Conservation (phyloP, 768 basidiomycete species). For the Agrocybe praecox region DNA sequence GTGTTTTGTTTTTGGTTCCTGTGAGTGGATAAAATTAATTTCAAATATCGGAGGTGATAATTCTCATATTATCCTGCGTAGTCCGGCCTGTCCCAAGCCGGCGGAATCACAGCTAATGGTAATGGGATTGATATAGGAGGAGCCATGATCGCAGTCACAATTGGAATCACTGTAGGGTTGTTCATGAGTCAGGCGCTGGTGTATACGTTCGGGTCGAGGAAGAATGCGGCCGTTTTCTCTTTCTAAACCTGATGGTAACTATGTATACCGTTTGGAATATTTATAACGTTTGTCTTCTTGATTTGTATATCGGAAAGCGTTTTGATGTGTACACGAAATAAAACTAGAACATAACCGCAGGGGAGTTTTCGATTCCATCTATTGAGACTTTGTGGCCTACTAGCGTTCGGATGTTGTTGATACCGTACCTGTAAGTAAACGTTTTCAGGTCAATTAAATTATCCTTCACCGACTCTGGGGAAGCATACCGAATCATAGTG, state of each 20-base stretch:
- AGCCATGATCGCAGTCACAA: conserved; percentile 88
- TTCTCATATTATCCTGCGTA: conserved; percentile 22
- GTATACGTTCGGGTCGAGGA: conserved; percentile 83
- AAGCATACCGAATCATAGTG: conserved; percentile 92
- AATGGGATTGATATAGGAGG: conserved; percentile 84
- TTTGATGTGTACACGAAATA: background rate
- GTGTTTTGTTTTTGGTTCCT: conserved; percentile 85
- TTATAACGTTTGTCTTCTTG: background rate
- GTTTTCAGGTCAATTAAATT: background rate
- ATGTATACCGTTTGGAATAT: background rate
- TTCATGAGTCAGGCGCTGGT: conserved; percentile 89
- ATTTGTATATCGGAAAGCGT: background rate
- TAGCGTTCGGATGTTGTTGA: conserved; percentile 94
- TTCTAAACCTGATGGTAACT: conserved; percentile 45
- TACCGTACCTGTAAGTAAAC: conserved; percentile 72
- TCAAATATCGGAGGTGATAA: no score
- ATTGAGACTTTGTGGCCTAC: conserved; percentile 97
- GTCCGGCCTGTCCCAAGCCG: conserved; percentile 87
- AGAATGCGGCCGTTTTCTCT: conserved; percentile 85
- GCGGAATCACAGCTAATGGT: conserved; percentile 81
- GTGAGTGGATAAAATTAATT: conserved; percentile 43
- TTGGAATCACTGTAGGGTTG: conserved; percentile 87
- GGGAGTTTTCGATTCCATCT: conserved; percentile 84
- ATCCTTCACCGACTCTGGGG: background rate
- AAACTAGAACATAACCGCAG: conserved; percentile 87